Evolutionary conservation across 495 filamentous ascomycete genomes (phyloP).

Genomic region (Rostrohypoxylon terebratum): DNA sequence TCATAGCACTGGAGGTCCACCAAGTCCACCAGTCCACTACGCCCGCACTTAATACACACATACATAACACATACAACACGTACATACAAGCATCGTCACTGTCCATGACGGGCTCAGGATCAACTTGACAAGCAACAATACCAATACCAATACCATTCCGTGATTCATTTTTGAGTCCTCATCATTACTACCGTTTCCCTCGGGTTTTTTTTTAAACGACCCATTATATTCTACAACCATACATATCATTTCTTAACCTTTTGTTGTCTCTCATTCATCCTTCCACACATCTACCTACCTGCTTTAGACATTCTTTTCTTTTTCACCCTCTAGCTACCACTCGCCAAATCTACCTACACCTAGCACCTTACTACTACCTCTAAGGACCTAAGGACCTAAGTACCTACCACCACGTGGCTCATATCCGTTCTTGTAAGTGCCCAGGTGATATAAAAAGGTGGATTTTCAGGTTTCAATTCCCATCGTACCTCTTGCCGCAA

Average conservation of each 20-base stretch:
- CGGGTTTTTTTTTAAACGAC: neutral
- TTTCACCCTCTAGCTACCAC: neutral
- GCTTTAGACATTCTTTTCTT: neutral
- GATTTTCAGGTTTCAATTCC: neutral
- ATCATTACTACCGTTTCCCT: neutral
- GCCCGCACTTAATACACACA: conserved; percentile 24
- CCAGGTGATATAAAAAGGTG: neutral
- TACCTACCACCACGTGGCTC: neutral
- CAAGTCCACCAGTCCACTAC: conserved; percentile 12
- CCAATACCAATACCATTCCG: neutral
- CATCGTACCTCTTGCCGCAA: neutral
- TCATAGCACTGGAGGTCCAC: neutral
- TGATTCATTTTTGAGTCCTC: neutral
- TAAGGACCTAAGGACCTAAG: too few species aligned
- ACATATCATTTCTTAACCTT: conserved; percentile 42
- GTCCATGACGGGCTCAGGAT: conserved; percentile 39
- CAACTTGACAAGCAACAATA: conserved; percentile 24
- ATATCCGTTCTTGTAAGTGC: neutral
- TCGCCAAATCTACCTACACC: neutral
- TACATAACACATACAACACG: conserved; percentile 9
- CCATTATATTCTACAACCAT: neutral
- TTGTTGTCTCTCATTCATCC: neutral
- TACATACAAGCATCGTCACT: conserved; percentile 28
- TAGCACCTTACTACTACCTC: neutral
- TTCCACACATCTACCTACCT: too few species aligned